Evolutionary conservation across 2,329 filamentous ascomycete genomes (phyloP).

Genomic region (Didymella pomorum): DNA sequence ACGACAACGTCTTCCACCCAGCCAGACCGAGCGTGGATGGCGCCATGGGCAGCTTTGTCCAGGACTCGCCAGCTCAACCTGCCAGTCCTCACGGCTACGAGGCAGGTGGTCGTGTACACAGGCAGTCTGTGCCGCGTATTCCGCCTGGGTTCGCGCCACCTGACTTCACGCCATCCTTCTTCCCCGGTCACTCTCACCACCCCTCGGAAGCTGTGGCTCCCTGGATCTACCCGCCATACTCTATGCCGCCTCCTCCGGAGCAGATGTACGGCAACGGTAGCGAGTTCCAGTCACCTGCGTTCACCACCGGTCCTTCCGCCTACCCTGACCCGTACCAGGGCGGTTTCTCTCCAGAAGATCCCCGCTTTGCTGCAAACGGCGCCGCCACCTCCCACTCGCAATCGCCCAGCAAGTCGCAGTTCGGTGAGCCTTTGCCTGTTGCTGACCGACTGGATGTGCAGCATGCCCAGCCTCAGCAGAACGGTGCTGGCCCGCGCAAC

Average conservation of each 20-base stretch:
- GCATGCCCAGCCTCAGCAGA: slow-evolving; percentile 28
- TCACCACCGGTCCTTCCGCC: slow-evolving; percentile 24
- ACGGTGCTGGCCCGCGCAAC: slow-evolving; percentile 23
- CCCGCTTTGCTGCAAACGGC: slow-evolving; percentile 36
- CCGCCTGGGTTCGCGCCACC: slow-evolving; percentile 45
- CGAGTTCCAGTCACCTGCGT: slow-evolving; percentile 35
- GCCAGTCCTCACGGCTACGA: slow-evolving; percentile 28
- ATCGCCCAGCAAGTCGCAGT: slow-evolving; percentile 45
- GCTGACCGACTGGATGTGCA: slow-evolving; percentile 35
- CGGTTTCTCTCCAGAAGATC: slow-evolving; percentile 30
- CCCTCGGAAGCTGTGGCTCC: slow-evolving; percentile 44
- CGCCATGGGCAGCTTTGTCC: slow-evolving; percentile 52
- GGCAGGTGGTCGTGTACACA: slow-evolving; percentile 25
- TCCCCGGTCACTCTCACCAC: slow-evolving; percentile 46
- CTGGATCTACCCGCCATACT: slow-evolving; percentile 43
- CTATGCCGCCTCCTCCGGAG: slow-evolving; percentile 39
- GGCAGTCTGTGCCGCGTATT: slow-evolving; percentile 37
- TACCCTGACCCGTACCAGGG: slow-evolving; percentile 34
- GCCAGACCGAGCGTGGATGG: slow-evolving; percentile 40
- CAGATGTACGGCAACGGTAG: slow-evolving; percentile 33
- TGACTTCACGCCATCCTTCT: slow-evolving; percentile 42
- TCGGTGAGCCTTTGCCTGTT: slow-evolving; percentile 31
- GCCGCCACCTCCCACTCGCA: slow-evolving; percentile 41
- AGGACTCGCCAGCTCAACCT: slow-evolving; percentile 51
- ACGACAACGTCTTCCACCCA: slow-evolving; percentile 30